phyloP scores from a whole-genome alignment of 2,329 filamentous ascomycete species.

The Coleophoma cylindrospora region DNA sequence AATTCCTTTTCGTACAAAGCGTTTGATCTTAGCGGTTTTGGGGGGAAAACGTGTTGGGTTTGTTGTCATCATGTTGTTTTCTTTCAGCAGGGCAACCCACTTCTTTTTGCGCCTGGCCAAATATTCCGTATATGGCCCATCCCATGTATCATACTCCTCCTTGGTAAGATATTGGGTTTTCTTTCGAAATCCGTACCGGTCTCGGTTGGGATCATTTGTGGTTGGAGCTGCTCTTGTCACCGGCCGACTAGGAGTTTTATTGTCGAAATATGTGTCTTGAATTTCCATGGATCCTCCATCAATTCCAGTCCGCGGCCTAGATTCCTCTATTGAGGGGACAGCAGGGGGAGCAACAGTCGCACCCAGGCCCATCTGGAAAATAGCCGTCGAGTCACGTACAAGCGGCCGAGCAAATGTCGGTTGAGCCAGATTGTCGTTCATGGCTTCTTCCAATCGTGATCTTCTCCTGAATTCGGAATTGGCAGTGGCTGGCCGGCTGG shows the following conservation, averaged over 20 bases:
- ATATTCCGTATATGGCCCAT: conserved; percentile 68
- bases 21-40: conserved; percentile 76
- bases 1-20: conserved; percentile 88
- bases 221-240: conserved; percentile 7
- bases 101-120: conserved; percentile 71
- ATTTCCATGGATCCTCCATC: conserved; percentile 4
- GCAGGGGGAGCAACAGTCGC: background rate
- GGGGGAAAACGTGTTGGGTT: conserved; percentile 74
- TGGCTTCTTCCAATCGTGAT: conserved; percentile 16
- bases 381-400: conserved; percentile 33
- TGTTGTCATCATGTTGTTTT: conserved; percentile 67
- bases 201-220: conserved; percentile 39
- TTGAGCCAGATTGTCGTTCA: conserved; percentile 17
- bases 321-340: background rate
- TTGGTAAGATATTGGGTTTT: conserved; percentile 72
- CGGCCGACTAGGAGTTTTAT: conserved; percentile 7
- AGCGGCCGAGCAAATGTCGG: conserved; percentile 4
- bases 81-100: conserved; percentile 74
- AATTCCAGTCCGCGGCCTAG: too few relatives aligned
- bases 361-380: conserved; percentile 16
- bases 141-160: conserved; percentile 79
- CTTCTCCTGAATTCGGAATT: conserved; percentile 16
- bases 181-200: conserved; percentile 92
- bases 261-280: conserved; percentile 10
- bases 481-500: conserved; percentile 12